Conservation (phyloP, 192 early-diverging fungal genomes). For the Cetraspora pellucida region DNA sequence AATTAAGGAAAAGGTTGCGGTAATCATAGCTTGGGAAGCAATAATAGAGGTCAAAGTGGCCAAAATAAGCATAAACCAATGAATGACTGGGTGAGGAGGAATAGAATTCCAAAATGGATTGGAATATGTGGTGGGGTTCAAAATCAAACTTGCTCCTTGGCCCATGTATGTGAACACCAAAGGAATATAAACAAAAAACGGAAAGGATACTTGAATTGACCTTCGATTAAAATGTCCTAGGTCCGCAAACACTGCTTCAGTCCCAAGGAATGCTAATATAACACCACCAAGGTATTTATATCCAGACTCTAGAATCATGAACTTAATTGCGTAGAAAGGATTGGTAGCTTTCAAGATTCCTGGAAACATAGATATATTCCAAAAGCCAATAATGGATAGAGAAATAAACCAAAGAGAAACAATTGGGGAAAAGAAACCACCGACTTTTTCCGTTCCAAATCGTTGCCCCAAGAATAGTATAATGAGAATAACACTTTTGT, state of each 20-base stretch:
- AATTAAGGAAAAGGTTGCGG: slow-evolving; percentile 54
- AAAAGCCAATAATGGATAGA: slow-evolving; percentile 48
- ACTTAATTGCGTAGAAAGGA: slow-evolving; percentile 45
- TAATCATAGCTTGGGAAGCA: slow-evolving; percentile 62
- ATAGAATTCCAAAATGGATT: slow-evolving; percentile 17
- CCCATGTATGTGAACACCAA: slow-evolving; percentile 53
- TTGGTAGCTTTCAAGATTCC: slow-evolving; percentile 45
- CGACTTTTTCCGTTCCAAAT: slow-evolving; percentile 50
- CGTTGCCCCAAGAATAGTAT: slow-evolving; percentile 49
- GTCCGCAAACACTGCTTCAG: slow-evolving; percentile 61
- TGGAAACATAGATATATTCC: slow-evolving; percentile 47
- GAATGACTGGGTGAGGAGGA: not conserved
- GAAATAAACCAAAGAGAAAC: slow-evolving; percentile 52
- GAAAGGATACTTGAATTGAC: slow-evolving; percentile 51
- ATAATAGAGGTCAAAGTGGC: slow-evolving; percentile 58
- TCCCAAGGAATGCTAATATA: slow-evolving; percentile 55
- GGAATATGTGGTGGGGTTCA: not conserved
- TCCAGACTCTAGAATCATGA: slow-evolving; percentile 38
- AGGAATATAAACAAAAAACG: slow-evolving; percentile 51
- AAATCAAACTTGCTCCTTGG: slow-evolving; percentile 38
- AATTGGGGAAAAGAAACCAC: slow-evolving; percentile 48
- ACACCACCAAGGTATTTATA: slow-evolving; percentile 47
- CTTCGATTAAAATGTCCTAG: slow-evolving; percentile 55
- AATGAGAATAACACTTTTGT: slow-evolving; percentile 37
- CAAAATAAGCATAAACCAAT: slow-evolving; percentile 52